Evolutionary conservation across 441 rosid species (phyloP).

Genomic region (Isatis lusitanica): DNA sequence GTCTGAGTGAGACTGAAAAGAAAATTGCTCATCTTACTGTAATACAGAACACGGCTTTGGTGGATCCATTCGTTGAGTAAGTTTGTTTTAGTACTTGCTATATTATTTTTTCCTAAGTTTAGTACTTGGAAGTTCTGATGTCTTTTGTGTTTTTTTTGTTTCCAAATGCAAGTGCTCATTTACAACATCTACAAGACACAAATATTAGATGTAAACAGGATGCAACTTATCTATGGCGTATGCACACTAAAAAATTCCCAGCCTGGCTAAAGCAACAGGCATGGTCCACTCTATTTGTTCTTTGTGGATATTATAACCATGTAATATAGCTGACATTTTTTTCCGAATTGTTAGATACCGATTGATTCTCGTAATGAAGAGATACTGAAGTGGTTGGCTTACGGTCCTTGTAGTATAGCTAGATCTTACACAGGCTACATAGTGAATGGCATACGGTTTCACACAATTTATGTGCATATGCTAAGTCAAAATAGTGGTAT

Average conservation of each 20-base stretch:
- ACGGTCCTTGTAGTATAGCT: not conserved
- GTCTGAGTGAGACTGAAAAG: no score
- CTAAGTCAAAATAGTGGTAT: not conserved
- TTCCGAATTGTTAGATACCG: not conserved
- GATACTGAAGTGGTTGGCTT: not conserved
- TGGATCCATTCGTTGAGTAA: no score
- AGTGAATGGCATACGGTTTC: conserved; percentile 1
- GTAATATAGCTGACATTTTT: not conserved
- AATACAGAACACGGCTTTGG: no score
- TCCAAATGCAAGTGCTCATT: not conserved
- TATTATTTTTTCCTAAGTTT: no score
- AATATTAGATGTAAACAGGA: not conserved
- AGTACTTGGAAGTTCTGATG: no score
- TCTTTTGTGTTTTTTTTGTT: not conserved
- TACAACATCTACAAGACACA: not conserved
- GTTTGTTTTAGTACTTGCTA: no score
- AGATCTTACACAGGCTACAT: not conserved
- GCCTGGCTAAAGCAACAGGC: not conserved
- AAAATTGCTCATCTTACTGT: no score
- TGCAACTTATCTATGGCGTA: not conserved
- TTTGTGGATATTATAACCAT: not conserved
- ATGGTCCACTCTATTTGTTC: not conserved
- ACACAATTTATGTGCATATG: not conserved
- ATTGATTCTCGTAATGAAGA: not conserved
- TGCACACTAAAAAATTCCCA: not conserved